Conservation (phyloP, 2,329 filamentous ascomycete genomes). For the Aspergillus fischeri region DNA sequence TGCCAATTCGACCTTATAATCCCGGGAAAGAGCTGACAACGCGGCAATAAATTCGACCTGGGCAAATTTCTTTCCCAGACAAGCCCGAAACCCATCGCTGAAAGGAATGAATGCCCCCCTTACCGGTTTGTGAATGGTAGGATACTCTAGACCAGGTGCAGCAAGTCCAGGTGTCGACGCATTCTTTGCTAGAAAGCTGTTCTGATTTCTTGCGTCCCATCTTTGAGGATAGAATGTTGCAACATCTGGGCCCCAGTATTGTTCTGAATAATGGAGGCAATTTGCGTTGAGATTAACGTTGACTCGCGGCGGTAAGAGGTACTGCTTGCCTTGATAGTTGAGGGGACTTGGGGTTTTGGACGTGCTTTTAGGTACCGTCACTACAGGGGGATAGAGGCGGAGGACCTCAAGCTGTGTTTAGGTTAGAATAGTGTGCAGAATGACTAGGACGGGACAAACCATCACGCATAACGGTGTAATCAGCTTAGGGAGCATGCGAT, state of each 20-base stretch:
- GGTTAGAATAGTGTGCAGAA: neutral
- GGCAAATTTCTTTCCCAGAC: constrained; percentile 23
- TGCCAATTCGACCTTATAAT: constrained; percentile 13
- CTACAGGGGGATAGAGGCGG: constrained; percentile 38
- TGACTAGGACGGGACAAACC: constrained; percentile 10
- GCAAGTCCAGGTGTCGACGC: constrained; percentile 8
- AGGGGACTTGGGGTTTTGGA: constrained; percentile 10
- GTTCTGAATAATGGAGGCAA: constrained; percentile 16
- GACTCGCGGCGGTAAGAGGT: constrained; percentile 13
- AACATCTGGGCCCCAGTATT: constrained; percentile 20
- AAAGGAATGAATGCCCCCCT: constrained; percentile 21
- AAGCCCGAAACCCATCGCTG: constrained; percentile 19
- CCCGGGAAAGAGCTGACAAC: constrained; percentile 10
- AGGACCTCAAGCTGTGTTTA: constrained; percentile 41
- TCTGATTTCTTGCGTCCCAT: constrained; percentile 18
- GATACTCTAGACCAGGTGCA: constrained; percentile 15
- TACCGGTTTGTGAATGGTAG: constrained; percentile 17
- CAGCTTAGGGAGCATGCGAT: constrained; percentile 37
- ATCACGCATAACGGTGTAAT: constrained; percentile 19
- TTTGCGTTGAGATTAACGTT: constrained; percentile 13
- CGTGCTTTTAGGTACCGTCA: constrained; percentile 27
- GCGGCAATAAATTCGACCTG: constrained; percentile 22
- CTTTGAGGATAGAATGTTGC: constrained; percentile 11
- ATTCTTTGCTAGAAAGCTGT: constrained; percentile 19
- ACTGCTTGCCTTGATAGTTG: constrained; percentile 6